Evolutionary conservation across 805 yeast species (phyloP).

Genomic region (Ogataea nitratoaversa): DNA sequence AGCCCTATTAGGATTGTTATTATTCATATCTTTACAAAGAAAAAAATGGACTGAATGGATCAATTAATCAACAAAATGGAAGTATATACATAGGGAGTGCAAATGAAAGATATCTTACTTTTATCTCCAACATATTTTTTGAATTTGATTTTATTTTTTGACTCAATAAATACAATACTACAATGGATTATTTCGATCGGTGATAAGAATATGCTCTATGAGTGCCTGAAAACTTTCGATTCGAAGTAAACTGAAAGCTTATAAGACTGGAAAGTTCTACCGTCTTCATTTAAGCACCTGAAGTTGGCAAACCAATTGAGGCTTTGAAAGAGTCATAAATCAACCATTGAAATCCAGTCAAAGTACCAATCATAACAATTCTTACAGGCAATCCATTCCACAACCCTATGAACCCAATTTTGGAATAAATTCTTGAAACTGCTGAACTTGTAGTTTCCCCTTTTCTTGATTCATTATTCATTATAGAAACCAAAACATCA

Average conservation of each 20-base stretch:
- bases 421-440: slow-evolving; percentile 65
- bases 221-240: too few relatives aligned
- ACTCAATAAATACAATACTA: too few relatives aligned
- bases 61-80: neutral
- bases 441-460: slow-evolving; percentile 67
- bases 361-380: slow-evolving; percentile 95
- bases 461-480: slow-evolving; percentile 66
- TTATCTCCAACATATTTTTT: too few relatives aligned
- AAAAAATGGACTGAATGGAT: slow-evolving; percentile 24
- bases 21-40: slow-evolving; percentile 28
- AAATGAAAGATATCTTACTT: too few relatives aligned
- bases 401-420: slow-evolving; percentile 84
- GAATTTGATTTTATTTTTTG: too few relatives aligned
- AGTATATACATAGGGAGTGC: too few relatives aligned
- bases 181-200: too few relatives aligned
- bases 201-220: too few relatives aligned
- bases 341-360: slow-evolving; percentile 97
- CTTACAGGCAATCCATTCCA: slow-evolving; percentile 96
- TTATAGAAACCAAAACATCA: slow-evolving; percentile 96
- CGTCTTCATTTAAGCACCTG: slow-evolving; percentile 60
- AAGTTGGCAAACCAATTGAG: slow-evolving; percentile 90
- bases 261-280: too few relatives aligned
- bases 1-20: slow-evolving; percentile 24
- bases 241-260: too few relatives aligned
- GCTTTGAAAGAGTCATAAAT: slow-evolving; percentile 95